Evolutionary conservation across 2,329 filamentous ascomycete species (phyloP).

Genomic region (Periconia digitata): DNA sequence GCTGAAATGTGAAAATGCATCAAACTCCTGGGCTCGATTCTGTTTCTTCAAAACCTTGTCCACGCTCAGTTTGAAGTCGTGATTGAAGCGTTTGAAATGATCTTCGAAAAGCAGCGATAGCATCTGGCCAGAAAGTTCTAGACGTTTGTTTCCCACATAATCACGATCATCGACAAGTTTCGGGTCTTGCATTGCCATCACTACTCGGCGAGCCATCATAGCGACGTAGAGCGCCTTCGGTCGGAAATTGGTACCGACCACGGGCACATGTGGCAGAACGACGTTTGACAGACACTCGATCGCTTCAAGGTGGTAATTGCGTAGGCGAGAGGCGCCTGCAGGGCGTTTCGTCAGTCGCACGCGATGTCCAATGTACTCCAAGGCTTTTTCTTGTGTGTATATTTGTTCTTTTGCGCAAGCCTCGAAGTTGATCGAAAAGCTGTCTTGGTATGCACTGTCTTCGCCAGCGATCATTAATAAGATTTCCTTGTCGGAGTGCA

Average conservation of each 20-base stretch:
- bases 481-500: conserved; percentile 93
- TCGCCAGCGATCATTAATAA: conserved; percentile 86
- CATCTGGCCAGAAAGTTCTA: conserved; percentile 93
- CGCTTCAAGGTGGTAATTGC: conserved; percentile 87
- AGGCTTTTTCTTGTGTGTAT: conserved; percentile 89
- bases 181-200: conserved; percentile 90
- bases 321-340: conserved; percentile 56
- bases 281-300: conserved; percentile 90
- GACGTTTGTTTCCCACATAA: conserved; percentile 95
- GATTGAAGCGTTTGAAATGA: conserved; percentile 93
- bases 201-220: conserved; percentile 93
- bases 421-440: conserved; percentile 94
- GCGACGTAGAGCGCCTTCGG: conserved; percentile 97
- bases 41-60: conserved; percentile 96
- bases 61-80: conserved; percentile 86
- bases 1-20: conserved; percentile 81
- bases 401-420: conserved; percentile 77
- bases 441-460: conserved; percentile 87
- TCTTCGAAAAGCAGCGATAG: conserved; percentile 94
- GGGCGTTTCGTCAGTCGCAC: conserved; percentile 73
- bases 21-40: conserved; percentile 83
- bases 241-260: conserved; percentile 88
- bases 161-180: conserved; percentile 93
- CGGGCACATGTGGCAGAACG: conserved; percentile 91
- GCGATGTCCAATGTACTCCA: conserved; percentile 85